These are phyloP conservation scores for Tuber melanosporum DNA, from an alignment of 495 filamentous ascomycete genomes.

Conservation along the genomic window DNA sequence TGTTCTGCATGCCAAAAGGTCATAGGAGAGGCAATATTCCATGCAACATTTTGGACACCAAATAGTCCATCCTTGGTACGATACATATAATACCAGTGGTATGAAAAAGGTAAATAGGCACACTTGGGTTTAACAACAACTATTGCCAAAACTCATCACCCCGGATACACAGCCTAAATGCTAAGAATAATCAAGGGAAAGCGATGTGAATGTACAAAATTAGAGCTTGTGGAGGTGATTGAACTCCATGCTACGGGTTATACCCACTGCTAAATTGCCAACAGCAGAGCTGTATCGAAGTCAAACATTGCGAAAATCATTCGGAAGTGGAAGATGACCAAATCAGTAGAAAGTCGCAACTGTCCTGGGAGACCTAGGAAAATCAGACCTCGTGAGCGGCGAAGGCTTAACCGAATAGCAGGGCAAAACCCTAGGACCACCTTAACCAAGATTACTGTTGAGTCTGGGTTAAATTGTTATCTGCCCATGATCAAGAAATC, in stretches of 20 bases:
- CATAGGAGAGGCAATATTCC: too few relatives aligned
- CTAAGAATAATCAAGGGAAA: background rate
- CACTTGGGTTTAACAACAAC: background rate
- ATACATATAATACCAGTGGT: too few relatives aligned
- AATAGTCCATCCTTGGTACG: too few relatives aligned
- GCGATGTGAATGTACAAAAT: background rate
- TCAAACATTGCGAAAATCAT: conserved; percentile 4
- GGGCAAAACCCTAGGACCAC: background rate
- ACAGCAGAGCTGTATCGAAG: background rate
- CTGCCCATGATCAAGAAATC: background rate
- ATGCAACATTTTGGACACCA: too few relatives aligned
- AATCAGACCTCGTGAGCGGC: background rate
- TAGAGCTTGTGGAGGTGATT: background rate
- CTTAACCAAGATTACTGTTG: background rate
- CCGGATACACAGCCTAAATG: background rate
- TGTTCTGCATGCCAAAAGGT: too few relatives aligned
- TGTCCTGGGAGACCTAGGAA: background rate
- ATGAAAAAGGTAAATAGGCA: too few relatives aligned
- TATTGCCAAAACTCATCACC: background rate
- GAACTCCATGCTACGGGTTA: background rate
- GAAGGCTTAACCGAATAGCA: background rate
- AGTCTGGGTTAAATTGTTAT: conserved; percentile 1
- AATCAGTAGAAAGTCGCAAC: background rate
- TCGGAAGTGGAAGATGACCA: background rate
- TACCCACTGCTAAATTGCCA: background rate